Conservation (phyloP, 495 filamentous ascomycete genomes). For the Hypoxylon lenormandii region DNA sequence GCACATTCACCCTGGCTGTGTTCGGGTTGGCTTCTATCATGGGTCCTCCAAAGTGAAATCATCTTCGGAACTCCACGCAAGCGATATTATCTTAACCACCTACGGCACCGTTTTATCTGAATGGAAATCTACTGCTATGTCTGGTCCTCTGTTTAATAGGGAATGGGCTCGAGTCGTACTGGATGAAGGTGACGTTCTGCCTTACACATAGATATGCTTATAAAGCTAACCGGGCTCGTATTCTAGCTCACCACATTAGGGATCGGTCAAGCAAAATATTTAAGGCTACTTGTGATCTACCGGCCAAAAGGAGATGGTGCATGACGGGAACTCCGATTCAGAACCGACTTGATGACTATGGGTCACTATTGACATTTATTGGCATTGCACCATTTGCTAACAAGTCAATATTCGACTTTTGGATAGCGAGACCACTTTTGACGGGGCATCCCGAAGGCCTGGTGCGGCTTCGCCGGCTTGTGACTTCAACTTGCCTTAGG, state of each 20-base stretch:
- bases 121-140: constrained; percentile 1
- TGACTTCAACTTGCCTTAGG: constrained; percentile 31
- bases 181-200: constrained; percentile 53
- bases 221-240: too few species aligned
- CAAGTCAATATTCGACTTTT: neutral
- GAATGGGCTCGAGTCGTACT: constrained; percentile 55
- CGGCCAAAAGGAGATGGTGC: constrained; percentile 50
- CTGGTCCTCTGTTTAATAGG: constrained; percentile 27
- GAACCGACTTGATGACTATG: constrained; percentile 53
- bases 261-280: constrained; percentile 44
- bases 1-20: too few species aligned
- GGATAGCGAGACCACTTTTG: neutral
- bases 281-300: constrained; percentile 29
- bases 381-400: constrained; percentile 41
- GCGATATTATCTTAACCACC: constrained; percentile 55
- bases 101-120: constrained; percentile 53
- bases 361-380: constrained; percentile 51
- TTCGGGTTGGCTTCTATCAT: too few species aligned
- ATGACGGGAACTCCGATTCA: constrained; percentile 57
- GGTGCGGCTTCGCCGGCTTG: neutral
- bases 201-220: constrained; percentile 37
- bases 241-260: constrained; percentile 44
- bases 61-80: too few species aligned
- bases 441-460: neutral
- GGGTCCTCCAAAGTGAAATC: too few species aligned